These are phyloP conservation scores for Jackrogersella multiformis DNA, from an alignment of 495 filamentous ascomycete species.

Conservation along the genomic window DNA sequence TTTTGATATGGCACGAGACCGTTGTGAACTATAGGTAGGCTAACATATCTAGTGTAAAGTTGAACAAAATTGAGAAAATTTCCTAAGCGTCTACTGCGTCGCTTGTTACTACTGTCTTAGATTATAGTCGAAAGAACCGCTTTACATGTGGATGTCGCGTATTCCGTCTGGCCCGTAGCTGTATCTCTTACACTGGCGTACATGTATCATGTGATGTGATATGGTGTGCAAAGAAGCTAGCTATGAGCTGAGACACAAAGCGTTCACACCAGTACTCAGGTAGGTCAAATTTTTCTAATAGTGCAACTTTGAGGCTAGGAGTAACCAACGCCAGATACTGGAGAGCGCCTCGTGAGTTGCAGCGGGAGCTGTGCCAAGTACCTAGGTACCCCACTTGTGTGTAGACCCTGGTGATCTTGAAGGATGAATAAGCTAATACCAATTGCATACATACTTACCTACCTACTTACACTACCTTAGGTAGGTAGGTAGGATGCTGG, in stretches of 20 bases:
- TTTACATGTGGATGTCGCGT: constrained; percentile 18
- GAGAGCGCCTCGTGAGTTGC: constrained; percentile 25
- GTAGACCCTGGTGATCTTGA: constrained; percentile 22
- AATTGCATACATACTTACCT: constrained; percentile 3
- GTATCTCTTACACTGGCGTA: background rate
- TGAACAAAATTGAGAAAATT: constrained; percentile 16
- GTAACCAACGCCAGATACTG: constrained; percentile 3
- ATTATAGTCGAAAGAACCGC: constrained; percentile 15
- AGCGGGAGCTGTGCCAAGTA: constrained; percentile 9
- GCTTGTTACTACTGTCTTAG: constrained; percentile 32
- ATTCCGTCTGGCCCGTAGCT: background rate
- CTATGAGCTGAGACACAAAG: constrained; percentile 22
- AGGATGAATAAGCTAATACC: constrained; percentile 34
- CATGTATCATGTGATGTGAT: constrained; percentile 1
- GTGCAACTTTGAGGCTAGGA: too few relatives aligned
- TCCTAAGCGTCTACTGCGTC: constrained; percentile 6
- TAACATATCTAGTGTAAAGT: constrained; percentile 27
- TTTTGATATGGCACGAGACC: constrained; percentile 24
- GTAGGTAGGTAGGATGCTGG: background rate
- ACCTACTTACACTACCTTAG: background rate
- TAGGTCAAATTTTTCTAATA: too few relatives aligned
- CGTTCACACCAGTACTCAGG: too few relatives aligned
- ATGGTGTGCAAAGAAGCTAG: background rate
- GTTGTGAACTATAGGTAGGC: constrained; percentile 16
- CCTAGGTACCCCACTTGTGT: constrained; percentile 15